Evolutionary conservation across 164 flowering plant genomes (phyloP).

Genomic region (Warburgia ugandensis): DNA sequence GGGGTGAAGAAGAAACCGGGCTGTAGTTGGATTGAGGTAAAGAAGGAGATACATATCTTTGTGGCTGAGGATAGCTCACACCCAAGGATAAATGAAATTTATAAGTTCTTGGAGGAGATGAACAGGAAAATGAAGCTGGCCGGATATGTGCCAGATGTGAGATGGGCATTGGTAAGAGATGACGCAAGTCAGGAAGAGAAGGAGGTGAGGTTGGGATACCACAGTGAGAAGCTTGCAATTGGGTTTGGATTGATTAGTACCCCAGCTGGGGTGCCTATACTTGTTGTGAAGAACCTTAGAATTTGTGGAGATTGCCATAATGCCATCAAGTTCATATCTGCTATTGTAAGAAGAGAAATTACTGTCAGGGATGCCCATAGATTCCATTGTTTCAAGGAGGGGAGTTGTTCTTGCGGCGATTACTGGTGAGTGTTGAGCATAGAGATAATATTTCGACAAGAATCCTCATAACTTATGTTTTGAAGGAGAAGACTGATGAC

Average conservation of each 20-base stretch:
- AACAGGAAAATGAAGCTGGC: constrained; percentile 40
- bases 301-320: constrained; percentile 84
- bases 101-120: constrained; percentile 49
- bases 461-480: not conserved
- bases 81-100: constrained; percentile 57
- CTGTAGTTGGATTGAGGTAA: constrained; percentile 77
- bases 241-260: constrained; percentile 69
- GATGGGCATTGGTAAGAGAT: constrained; percentile 53
- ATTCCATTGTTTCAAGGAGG: constrained; percentile 73
- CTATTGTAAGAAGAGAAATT: constrained; percentile 54
- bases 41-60: constrained; percentile 51
- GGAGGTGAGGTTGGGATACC: constrained; percentile 48
- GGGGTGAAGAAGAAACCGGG: constrained; percentile 76
- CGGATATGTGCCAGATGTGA: constrained; percentile 63
- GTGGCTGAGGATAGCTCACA: constrained; percentile 73
- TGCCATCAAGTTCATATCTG: constrained; percentile 63
- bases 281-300: constrained; percentile 66
- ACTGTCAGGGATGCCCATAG: constrained; percentile 67
- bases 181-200: constrained; percentile 41
- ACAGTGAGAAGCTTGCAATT: constrained; percentile 84
- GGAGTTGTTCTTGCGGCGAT: constrained; percentile 71
- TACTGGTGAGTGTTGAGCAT: constrained; percentile 47
- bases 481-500: not conserved
- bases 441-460: not conserved
- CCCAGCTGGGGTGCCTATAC: constrained; percentile 43